Evolutionary conservation across 768 basidiomycete genomes (phyloP).

Genomic region (Myochromella boudieri): DNA sequence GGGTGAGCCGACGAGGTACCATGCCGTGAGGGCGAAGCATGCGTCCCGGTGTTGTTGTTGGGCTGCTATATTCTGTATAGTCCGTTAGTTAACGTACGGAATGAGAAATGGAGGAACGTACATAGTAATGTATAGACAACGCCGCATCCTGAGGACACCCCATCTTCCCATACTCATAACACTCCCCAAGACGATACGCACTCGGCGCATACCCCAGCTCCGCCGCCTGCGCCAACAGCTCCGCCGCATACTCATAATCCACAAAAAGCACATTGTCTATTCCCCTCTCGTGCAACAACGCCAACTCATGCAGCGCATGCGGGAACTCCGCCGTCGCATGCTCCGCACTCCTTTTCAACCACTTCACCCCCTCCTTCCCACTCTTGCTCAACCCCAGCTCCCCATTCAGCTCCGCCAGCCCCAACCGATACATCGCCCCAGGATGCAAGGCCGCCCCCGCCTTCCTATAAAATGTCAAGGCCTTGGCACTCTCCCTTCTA

Average conservation of each 20-base stretch:
- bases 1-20: constrained; percentile 98
- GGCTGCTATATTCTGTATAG: constrained; percentile 89
- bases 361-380: constrained; percentile 96
- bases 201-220: constrained; percentile 97
- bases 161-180: constrained; percentile 99
- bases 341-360: constrained; percentile 97
- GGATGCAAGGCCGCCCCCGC: constrained; percentile 90
- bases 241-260: constrained; percentile 93
- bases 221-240: constrained; percentile 91
- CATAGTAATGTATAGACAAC: constrained; percentile 97
- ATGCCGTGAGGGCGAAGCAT: constrained; percentile 96
- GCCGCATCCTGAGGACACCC: constrained; percentile 97
- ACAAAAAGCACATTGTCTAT: constrained; percentile 97
- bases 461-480: constrained; percentile 90
- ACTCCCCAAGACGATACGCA: constrained; percentile 94
- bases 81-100: constrained; percentile 11
- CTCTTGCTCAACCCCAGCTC: constrained; percentile 84
- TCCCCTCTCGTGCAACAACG: constrained; percentile 94
- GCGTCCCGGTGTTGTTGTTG: constrained; percentile 97
- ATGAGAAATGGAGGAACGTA: constrained; percentile 40
- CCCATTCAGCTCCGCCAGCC: constrained; percentile 94
- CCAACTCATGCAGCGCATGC: constrained; percentile 93
- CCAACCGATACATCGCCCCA: constrained; percentile 95
- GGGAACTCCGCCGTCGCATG: constrained; percentile 94
- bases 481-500: constrained; percentile 87